Base-by-base conservation (phyloP, 306 rosid genomes). In the Pueraria montana region DNA sequence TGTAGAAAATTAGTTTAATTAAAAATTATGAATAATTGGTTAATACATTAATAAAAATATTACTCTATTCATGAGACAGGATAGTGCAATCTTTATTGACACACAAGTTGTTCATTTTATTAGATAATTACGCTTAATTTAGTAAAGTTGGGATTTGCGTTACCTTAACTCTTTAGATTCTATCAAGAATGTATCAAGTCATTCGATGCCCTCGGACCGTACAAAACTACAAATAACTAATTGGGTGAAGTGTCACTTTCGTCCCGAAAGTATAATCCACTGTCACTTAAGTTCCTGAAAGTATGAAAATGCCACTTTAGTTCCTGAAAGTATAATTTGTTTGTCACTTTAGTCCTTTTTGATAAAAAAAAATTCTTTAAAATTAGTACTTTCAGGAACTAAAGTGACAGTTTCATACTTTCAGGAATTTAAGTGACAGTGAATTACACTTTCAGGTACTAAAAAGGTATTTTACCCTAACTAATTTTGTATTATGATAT, bases 141-240 rank as follows among this genome's bases (percentile, higher is more conserved):
- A 42, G 40, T 43, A 26, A 10, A 61, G 20, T 43, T 42, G 45
- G 18, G 58, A 76, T 61, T 79, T 52, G 26, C 26, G 49, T 20
- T 34, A 27, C 43, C 36, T 38, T 80, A 56, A 55, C 42, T 43
- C 27, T 52, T 18, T 18, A 13, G 62, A 76, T 66, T 55, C 43
- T 40, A 42, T 17, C 21, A 62, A 34, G 21, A 26, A 2, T 27
- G 24, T 4, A 63, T 63, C 23, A 52, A 26, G 68, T 65, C 80
- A 50, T 36, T 68, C 32, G 18, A 45, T 76, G 72, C 72, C 72
- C 43, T 56, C 12, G 7, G 2, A 14, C 72, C 32, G 65, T 76
- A 83, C 78, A 43, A 43, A 43, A 43, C 48, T 43, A 43, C 13
- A 76, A 30, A 42, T 34, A 70, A 53, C 76, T 74, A 55, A 26